Conservation (phyloP, 495 filamentous ascomycete genomes). For the Neurospora sp. region DNA sequence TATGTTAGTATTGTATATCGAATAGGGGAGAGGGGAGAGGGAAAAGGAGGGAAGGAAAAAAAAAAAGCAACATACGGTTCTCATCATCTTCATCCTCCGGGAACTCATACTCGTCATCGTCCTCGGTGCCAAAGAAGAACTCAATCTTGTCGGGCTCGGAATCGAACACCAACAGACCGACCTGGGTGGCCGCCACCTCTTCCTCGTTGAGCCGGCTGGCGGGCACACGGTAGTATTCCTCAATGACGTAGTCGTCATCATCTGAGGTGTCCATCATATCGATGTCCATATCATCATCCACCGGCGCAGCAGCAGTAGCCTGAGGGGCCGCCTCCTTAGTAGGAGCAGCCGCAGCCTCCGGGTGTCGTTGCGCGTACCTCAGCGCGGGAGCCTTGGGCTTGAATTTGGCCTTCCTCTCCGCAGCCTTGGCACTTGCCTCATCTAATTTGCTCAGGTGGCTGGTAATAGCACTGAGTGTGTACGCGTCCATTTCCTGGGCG, state of each 20-base stretch:
- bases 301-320: constrained; percentile 17
- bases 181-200: constrained; percentile 23
- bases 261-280: constrained; percentile 27
- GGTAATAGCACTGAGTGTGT: constrained; percentile 38
- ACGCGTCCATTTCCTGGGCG: constrained; percentile 38
- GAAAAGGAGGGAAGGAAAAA: neutral
- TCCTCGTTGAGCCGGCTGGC: constrained; percentile 32
- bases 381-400: constrained; percentile 36
- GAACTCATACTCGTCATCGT: constrained; percentile 36
- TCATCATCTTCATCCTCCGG: constrained; percentile 47
- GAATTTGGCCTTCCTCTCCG: constrained; percentile 19
- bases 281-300: constrained; percentile 18
- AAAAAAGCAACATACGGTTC: constrained; percentile 21
- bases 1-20: neutral
- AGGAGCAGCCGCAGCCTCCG: constrained; percentile 17
- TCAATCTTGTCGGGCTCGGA: constrained; percentile 38
- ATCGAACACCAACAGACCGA: constrained; percentile 44
- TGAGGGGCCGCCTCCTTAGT: neutral
- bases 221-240: constrained; percentile 44
- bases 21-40: neutral
- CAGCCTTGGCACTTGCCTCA: constrained; percentile 15
- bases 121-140: constrained; percentile 38
- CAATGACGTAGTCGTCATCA: constrained; percentile 42
- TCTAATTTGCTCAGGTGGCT: constrained; percentile 30
- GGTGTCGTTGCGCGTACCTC: constrained; percentile 40